Conservation (phyloP, 2,329 filamentous ascomycete species). For the Monosporascus sp. region DNA sequence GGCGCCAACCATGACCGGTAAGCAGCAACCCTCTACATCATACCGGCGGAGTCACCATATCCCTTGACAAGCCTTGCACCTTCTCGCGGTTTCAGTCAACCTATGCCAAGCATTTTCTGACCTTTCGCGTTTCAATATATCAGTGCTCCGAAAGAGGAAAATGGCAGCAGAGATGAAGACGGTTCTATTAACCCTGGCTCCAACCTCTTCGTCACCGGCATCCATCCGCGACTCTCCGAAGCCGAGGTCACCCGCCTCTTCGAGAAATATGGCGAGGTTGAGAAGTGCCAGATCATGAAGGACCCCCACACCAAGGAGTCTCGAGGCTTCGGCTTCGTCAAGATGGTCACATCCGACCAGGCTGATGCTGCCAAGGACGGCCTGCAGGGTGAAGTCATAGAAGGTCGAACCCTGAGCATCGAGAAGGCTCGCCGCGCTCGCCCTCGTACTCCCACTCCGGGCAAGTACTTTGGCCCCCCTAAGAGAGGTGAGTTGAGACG, state of each 20-base stretch:
- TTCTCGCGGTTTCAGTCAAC: not conserved
- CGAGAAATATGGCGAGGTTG: slow-evolving; percentile 97
- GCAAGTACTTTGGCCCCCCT: slow-evolving; percentile 98
- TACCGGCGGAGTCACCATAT: not conserved
- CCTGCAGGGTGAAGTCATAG: slow-evolving; percentile 89
- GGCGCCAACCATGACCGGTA: slow-evolving; percentile 49
- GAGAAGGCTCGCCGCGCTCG: slow-evolving; percentile 96
- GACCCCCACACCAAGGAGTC: slow-evolving; percentile 98
- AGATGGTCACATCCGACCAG: slow-evolving; percentile 93
- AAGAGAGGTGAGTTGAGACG: slow-evolving; percentile 75
- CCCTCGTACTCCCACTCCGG: slow-evolving; percentile 91
- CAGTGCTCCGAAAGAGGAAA: slow-evolving; percentile 49
- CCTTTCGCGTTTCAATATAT: slow-evolving; percentile 9
- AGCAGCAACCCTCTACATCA: slow-evolving; percentile 13
- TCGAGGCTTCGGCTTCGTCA: slow-evolving; percentile 97
- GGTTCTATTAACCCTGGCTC: slow-evolving; percentile 88
- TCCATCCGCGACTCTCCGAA: slow-evolving; percentile 87
- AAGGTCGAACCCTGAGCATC: slow-evolving; percentile 93
- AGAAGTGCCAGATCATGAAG: slow-evolving; percentile 99
- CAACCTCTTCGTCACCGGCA: slow-evolving; percentile 98
- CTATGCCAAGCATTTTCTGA: not conserved
- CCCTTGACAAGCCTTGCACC: not conserved
- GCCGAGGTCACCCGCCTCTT: slow-evolving; percentile 90
- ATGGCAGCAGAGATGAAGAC: slow-evolving; percentile 59
- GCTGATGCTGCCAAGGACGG: slow-evolving; percentile 96